A percentile compares a stretch with the other conserved stretches of the same genome.
phyloP scores from a whole-genome alignment of 257 asterid genomes.

The Salvia rosmarinus region DNA sequence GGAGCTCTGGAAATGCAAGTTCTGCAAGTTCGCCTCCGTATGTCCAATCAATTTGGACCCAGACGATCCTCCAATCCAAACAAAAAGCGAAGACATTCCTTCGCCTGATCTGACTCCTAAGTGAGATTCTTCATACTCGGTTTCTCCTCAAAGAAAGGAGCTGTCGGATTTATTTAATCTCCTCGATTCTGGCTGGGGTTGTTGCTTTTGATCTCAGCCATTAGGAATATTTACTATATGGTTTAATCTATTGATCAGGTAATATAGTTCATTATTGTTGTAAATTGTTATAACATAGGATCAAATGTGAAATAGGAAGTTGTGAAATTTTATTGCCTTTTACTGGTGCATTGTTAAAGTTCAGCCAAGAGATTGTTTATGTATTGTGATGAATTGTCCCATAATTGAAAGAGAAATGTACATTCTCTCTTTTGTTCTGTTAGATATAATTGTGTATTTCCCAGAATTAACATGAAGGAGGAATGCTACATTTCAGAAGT shows the following conservation, averaged over 20 bases:
- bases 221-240: not conserved
- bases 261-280: conserved; percentile 17
- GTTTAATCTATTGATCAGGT: conserved; percentile 8
- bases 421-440: not conserved
- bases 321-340: conserved; percentile 3
- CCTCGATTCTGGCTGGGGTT: conserved; percentile 9
- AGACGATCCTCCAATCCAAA: conserved; percentile 37
- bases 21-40: conserved; percentile 57
- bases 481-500: not conserved
- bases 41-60: conserved; percentile 53
- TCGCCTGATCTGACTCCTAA: conserved; percentile 20
- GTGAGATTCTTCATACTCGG: not conserved
- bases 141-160: conserved; percentile 20
- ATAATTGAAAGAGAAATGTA: not conserved
- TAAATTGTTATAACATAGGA: conserved; percentile 3
- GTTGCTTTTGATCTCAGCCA: not conserved
- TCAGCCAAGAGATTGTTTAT: not conserved
- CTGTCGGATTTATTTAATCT: not conserved
- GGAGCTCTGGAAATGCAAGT: conserved; percentile 89
- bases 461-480: too few relatives aligned
- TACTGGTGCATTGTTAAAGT: not conserved
- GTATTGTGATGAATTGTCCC: not conserved
- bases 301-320: not conserved
- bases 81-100: conserved; percentile 33
- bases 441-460: not conserved